These are phyloP conservation scores for Phlegmacium glaucopus DNA, from an alignment of 768 basidiomycete species.

Conservation along the genomic window DNA sequence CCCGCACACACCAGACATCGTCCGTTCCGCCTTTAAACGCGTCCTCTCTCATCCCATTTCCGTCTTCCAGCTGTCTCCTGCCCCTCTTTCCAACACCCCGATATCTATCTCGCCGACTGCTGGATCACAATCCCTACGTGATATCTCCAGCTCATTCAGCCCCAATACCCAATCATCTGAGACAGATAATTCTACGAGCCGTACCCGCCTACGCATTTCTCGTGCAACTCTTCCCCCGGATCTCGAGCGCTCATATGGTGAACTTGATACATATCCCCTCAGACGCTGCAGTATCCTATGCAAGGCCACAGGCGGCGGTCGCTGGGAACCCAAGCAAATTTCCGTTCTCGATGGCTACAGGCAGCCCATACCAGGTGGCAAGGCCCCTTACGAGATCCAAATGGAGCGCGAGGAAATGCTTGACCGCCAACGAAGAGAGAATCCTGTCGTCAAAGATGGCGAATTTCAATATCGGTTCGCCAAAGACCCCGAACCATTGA, in stretches of 20 bases:
- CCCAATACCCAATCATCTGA: conserved; percentile 30
- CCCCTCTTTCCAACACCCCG: conserved; percentile 15
- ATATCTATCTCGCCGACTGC: conserved; percentile 19
- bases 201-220: conserved; percentile 26
- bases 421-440: conserved; percentile 44
- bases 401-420: conserved; percentile 66
- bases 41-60: conserved; percentile 37
- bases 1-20: conserved; percentile 37
- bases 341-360: conserved; percentile 45
- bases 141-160: conserved; percentile 31
- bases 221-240: conserved; percentile 38
- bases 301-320: conserved; percentile 76
- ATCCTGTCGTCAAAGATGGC: conserved; percentile 63
- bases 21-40: conserved; percentile 31
- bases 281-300: conserved; percentile 63
- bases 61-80: conserved; percentile 33
- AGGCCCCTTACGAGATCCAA: conserved; percentile 64
- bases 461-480: conserved; percentile 68
- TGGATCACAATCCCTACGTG: conserved; percentile 26
- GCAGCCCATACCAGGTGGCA: conserved; percentile 61
- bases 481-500: conserved; percentile 42
- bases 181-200: conserved; percentile 23
- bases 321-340: conserved; percentile 69
- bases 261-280: conserved; percentile 73
- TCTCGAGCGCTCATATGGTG: conserved; percentile 55